Evolutionary conservation across 768 basidiomycete genomes (phyloP).

Genomic region (Amanita exitialis): DNA sequence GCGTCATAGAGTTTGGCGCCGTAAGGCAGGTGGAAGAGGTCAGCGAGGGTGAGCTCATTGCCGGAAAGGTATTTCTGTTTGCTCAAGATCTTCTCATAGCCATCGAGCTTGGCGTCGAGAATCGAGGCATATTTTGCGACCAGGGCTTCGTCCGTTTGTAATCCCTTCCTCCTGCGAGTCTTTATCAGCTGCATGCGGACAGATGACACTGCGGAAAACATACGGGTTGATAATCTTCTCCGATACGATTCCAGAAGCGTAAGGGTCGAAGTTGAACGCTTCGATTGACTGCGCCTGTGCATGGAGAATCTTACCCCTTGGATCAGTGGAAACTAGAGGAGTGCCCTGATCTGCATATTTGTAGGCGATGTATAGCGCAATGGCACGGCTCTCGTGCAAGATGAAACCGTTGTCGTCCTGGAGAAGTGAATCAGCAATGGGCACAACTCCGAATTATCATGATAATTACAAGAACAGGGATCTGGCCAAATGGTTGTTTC

Average conservation of each 20-base stretch:
- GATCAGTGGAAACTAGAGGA: slow-evolving; percentile 25
- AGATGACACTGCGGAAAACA: slow-evolving; percentile 2
- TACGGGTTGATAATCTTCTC: slow-evolving; percentile 46
- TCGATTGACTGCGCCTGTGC: slow-evolving; percentile 47
- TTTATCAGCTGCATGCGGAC: slow-evolving; percentile 22
- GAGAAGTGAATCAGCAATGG: slow-evolving; percentile 12
- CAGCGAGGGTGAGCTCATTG: slow-evolving; percentile 45
- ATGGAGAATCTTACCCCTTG: slow-evolving; percentile 20
- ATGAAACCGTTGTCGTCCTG: slow-evolving; percentile 58
- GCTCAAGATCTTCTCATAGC: slow-evolving; percentile 44
- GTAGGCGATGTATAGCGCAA: slow-evolving; percentile 37
- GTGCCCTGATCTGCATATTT: slow-evolving; percentile 36
- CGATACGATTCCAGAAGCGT: slow-evolving; percentile 26
- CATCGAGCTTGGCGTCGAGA: slow-evolving; percentile 34
- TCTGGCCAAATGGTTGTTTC: slow-evolving; percentile 45
- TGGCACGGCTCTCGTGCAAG: slow-evolving; percentile 47
- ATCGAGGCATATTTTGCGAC: slow-evolving; percentile 15
- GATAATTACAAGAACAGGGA: slow-evolving; percentile 16
- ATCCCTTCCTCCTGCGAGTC: slow-evolving; percentile 30
- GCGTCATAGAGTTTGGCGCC: slow-evolving; percentile 8
- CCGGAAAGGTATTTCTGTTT: slow-evolving; percentile 47
- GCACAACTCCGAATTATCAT: background rate
- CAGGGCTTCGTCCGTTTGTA: slow-evolving; percentile 19
- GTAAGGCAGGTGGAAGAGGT: slow-evolving; percentile 47
- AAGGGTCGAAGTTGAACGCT: slow-evolving; percentile 40